Evolutionary conservation across 352 stramenopile species (phyloP).

Genomic region (Phytophthora colocasiae): DNA sequence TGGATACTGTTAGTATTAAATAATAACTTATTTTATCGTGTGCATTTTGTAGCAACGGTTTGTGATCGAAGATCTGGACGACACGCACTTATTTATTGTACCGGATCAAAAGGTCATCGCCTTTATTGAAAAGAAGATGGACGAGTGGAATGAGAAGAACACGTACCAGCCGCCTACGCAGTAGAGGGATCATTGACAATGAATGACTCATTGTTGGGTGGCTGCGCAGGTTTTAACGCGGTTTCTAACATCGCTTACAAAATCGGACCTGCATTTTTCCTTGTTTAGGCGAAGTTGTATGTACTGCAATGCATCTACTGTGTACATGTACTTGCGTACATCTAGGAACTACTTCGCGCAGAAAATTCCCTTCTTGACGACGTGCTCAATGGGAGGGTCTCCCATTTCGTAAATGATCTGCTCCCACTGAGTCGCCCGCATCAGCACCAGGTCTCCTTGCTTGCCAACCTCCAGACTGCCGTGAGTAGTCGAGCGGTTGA

Average conservation of each 20-base stretch:
- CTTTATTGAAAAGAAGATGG: constrained; percentile 91
- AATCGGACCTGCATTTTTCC: neutral
- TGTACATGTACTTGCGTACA: constrained; percentile 6
- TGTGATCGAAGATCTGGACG: constrained; percentile 89
- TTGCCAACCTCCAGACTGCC: constrained; percentile 85
- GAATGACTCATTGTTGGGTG: neutral
- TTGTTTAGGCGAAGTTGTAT: constrained; percentile 23
- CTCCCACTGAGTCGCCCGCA: constrained; percentile 80
- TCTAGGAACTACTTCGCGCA: constrained; percentile 26
- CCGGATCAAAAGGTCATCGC: constrained; percentile 80
- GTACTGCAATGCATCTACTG: neutral
- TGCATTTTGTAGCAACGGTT: constrained; percentile 67
- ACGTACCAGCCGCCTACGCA: constrained; percentile 85
- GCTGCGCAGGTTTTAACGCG: neutral
- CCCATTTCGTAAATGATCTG: constrained; percentile 89
- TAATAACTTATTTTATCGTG: constrained; percentile 1
- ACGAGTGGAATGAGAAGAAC: constrained; percentile 91
- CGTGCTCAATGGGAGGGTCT: constrained; percentile 77
- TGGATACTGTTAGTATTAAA: neutral
- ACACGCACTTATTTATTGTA: constrained; percentile 89
- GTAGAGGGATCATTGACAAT: constrained; percentile 5
- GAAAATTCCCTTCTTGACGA: constrained; percentile 76
- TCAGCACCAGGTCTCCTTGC: constrained; percentile 69
- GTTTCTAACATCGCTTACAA: neutral
- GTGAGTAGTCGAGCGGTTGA: constrained; percentile 74